Percentiles rank a stretch among this genome's conserved stretches.
Evolutionary conservation across 345 rosid genomes (phyloP).

Genomic region (Gossypium turneri): DNA sequence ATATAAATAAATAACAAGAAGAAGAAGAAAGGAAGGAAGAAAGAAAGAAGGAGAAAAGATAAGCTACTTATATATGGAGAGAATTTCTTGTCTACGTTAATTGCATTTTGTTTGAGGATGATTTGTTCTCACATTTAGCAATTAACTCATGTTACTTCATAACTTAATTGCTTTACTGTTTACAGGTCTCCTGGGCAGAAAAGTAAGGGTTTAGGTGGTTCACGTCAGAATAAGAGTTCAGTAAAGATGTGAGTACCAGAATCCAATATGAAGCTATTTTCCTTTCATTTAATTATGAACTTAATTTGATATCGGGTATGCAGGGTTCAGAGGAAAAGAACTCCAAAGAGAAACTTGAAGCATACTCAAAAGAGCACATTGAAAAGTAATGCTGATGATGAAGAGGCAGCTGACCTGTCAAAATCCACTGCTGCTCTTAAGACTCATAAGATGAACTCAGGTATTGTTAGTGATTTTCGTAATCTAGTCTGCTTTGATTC

Average conservation of each 20-base stretch:
- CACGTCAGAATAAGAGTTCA: constrained; percentile 40
- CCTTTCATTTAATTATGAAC: constrained; percentile 10
- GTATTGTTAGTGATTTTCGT: constrained; percentile 21
- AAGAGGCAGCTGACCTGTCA: constrained; percentile 44
- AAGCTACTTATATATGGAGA: not conserved
- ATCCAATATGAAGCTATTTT: not conserved
- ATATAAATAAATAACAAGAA: not conserved
- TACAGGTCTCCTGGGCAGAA: constrained; percentile 53
- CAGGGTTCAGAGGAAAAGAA: constrained; percentile 79
- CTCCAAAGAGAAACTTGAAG: constrained; percentile 63
- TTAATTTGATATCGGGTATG: constrained; percentile 13
- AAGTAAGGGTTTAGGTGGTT: constrained; percentile 33
- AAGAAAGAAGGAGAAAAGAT: not conserved
- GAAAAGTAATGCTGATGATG: constrained; percentile 25
- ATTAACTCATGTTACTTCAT: constrained; percentile 7
- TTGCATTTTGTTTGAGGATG: not conserved
- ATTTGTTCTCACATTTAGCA: constrained; percentile 5
- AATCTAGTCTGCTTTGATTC: not conserved
- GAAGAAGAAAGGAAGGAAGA: not conserved
- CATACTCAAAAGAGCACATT: constrained; percentile 20
- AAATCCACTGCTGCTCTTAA: constrained; percentile 25
- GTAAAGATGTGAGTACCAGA: constrained; percentile 45
- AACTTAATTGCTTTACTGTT: constrained; percentile 32
- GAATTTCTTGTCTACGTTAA: not conserved
- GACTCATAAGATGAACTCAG: constrained; percentile 32